phyloP scores from a whole-genome alignment of 2,329 filamentous ascomycete genomes.

The Hawksworthiomyces lignivorus region DNA sequence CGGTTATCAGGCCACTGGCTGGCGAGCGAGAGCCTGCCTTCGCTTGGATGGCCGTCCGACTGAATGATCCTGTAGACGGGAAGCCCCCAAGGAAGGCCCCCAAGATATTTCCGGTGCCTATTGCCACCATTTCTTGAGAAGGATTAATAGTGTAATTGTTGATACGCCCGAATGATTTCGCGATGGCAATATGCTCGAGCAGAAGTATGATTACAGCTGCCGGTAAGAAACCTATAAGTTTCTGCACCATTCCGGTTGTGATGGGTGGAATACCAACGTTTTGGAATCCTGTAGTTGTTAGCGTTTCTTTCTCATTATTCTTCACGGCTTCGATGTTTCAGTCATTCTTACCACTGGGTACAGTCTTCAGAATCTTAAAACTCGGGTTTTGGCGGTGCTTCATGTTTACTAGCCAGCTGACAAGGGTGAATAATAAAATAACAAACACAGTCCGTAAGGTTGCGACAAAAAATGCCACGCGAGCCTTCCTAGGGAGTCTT shows the following conservation, averaged over 20 bases:
- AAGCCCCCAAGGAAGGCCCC: slow-evolving; percentile 90
- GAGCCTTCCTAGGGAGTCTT: slow-evolving; percentile 51
- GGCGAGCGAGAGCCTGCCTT: slow-evolving; percentile 93
- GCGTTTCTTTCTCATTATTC: too few species aligned
- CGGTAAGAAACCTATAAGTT: slow-evolving; percentile 66
- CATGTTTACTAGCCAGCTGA: slow-evolving; percentile 77
- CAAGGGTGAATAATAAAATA: slow-evolving; percentile 77
- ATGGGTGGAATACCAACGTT: slow-evolving; percentile 62
- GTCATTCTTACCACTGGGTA: too few species aligned
- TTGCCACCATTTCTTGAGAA: slow-evolving; percentile 91
- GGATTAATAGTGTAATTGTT: slow-evolving; percentile 97
- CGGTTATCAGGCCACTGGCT: slow-evolving; percentile 83
- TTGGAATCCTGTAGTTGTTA: slow-evolving; percentile 74
- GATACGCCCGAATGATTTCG: slow-evolving; percentile 90
- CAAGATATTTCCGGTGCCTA: slow-evolving; percentile 82
- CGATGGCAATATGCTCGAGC: slow-evolving; percentile 94
- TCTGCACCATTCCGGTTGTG: slow-evolving; percentile 41
- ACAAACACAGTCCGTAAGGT: slow-evolving; percentile 69
- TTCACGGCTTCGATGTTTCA: too few species aligned
- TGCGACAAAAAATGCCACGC: slow-evolving; percentile 65
- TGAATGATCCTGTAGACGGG: slow-evolving; percentile 91
- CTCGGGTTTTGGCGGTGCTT: slow-evolving; percentile 49
- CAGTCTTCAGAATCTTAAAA: slow-evolving; percentile 57
- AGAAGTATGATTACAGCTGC: slow-evolving; percentile 87
- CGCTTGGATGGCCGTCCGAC: slow-evolving; percentile 91